These are phyloP conservation scores for Moniliella sp. DNA, from an alignment of 1,284 basidiomycete genomes.

Conservation along the genomic window DNA sequence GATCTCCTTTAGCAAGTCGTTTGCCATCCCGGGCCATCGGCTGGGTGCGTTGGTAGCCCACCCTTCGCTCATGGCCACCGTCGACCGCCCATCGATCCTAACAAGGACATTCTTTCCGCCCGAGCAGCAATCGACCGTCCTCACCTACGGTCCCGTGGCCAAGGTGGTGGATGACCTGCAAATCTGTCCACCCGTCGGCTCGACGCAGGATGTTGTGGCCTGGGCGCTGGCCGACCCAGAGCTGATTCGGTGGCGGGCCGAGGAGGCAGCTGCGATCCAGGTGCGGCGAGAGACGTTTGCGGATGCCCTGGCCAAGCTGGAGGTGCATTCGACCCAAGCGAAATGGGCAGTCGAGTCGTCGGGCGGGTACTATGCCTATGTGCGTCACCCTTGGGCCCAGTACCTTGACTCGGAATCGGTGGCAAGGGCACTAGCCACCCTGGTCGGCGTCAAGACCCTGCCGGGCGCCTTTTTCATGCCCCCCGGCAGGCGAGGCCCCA, in stretches of 20 bases:
- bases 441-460: slow-evolving; percentile 15
- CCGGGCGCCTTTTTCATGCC: slow-evolving; percentile 4
- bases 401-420: slow-evolving; percentile 7
- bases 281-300: slow-evolving; percentile 45
- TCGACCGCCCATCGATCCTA: background rate
- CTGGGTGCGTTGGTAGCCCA: slow-evolving; percentile 55
- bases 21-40: slow-evolving; percentile 63
- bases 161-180: slow-evolving; percentile 56
- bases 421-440: slow-evolving; percentile 10
- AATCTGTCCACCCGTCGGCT: slow-evolving; percentile 11
- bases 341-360: slow-evolving; percentile 29
- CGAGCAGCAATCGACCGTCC: slow-evolving; percentile 4
- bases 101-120: too few relatives aligned
- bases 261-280: slow-evolving; percentile 40
- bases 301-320: slow-evolving; percentile 27
- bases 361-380: slow-evolving; percentile 32
- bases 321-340: slow-evolving; percentile 4
- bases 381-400: slow-evolving; percentile 14
- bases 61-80: slow-evolving; percentile 38
- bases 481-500: too few relatives aligned
- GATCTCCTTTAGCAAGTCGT: slow-evolving; percentile 45
- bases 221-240: slow-evolving; percentile 13
- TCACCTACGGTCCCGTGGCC: slow-evolving; percentile 35
- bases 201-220: slow-evolving; percentile 12
- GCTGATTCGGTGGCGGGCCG: slow-evolving; percentile 37